Evolutionary conservation across 2,329 filamentous ascomycete species (phyloP), one percentile per base, ranked within the genome.

Genomic region (Penicillium sp.): DNA sequence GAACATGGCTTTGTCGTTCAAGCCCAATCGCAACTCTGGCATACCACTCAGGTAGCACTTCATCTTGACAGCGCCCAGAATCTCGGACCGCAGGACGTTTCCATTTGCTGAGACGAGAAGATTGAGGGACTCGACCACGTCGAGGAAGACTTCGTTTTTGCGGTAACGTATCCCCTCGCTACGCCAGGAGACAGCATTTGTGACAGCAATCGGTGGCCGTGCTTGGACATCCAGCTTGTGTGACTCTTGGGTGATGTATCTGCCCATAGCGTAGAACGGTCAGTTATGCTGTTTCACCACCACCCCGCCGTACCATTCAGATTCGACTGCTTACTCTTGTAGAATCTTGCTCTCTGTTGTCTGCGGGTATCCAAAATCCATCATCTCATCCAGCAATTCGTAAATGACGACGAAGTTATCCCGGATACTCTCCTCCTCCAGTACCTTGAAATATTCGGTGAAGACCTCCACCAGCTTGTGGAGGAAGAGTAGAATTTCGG

Each of bases 401-500:
- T 98, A 98, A 66, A 98, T 98, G 67, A 98, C 84, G 70, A 98
- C 93, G 68, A 98, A 98, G 76, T 98, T 98, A 77, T 98, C 93
- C 62, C 93, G 83, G 69, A 98, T 98, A 62, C 88, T 95, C 73
- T 98, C 93, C 71, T 98, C 93, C 72, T 98, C 93, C 53, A 98
- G 79, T 57, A 94, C 91, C 72, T 98, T 98, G 79, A 98, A 98
- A 77, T 98, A 98, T 73, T 98, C 93, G 52, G 93, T 98, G 69
- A 98, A 98, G 57, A 98, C 93, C 70, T 97, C 93, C 65, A 98
- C 93, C 48, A 98, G 81, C 72, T 95, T 95, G 76, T 98, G 93
- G 48, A 98, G 80, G 77, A 98, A 98, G 44, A 98, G 84, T 41
- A 98, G 83, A 62, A 98, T 96, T 73, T 98, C 93, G 73, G 93